These are phyloP conservation scores for Globisporangium spinosum DNA, from an alignment of 352 stramenopile genomes.

Conservation along the genomic window DNA sequence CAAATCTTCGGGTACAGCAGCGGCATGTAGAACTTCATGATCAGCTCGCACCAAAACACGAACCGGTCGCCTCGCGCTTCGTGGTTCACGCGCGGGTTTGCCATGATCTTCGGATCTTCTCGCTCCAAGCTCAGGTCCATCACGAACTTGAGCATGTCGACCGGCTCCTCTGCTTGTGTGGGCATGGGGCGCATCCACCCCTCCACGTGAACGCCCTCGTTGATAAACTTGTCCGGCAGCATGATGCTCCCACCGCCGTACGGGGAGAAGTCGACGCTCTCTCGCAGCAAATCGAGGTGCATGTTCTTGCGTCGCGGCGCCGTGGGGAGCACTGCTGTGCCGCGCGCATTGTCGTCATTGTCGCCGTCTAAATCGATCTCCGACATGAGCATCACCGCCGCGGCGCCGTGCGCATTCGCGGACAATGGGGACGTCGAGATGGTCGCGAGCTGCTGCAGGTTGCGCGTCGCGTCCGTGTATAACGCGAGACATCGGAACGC, in stretches of 20 bases:
- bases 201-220: slow-evolving; percentile 82
- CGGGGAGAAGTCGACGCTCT: slow-evolving; percentile 84
- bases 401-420: slow-evolving; percentile 19
- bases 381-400: slow-evolving; percentile 39
- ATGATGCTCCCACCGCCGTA: slow-evolving; percentile 81
- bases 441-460: slow-evolving; percentile 53
- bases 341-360: slow-evolving; percentile 31
- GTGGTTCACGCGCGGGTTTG: slow-evolving; percentile 42
- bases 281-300: slow-evolving; percentile 72
- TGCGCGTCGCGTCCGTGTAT: slow-evolving; percentile 76
- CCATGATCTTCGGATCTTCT: slow-evolving; percentile 45
- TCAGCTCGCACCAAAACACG: slow-evolving; percentile 81
- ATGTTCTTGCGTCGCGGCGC: slow-evolving; percentile 48
- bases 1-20: slow-evolving; percentile 85
- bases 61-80: slow-evolving; percentile 66
- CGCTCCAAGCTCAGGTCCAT: slow-evolving; percentile 86
- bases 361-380: slow-evolving; percentile 39
- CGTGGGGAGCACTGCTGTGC: slow-evolving; percentile 36
- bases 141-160: slow-evolving; percentile 89
- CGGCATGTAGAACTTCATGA: slow-evolving; percentile 90
- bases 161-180: slow-evolving; percentile 80
- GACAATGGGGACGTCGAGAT: slow-evolving; percentile 28
- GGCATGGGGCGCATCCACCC: slow-evolving; percentile 77
- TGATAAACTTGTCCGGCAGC: slow-evolving; percentile 76
- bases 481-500: slow-evolving; percentile 82